These are phyloP conservation scores for Leccinum subgranulosum DNA, from an alignment of 768 basidiomycete genomes.

Conservation along the genomic window DNA sequence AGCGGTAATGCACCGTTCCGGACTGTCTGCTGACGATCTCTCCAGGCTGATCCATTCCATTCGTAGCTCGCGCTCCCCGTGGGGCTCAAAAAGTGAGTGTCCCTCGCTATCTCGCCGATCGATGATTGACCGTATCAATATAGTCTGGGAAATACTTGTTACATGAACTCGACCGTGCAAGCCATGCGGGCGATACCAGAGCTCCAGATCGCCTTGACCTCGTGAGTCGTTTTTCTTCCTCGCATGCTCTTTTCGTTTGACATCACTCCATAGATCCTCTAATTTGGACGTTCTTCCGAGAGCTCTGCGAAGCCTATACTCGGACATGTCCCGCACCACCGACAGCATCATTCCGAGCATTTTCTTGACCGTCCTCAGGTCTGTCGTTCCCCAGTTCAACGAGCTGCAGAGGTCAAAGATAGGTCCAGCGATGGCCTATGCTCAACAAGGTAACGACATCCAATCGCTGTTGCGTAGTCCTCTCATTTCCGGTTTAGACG, in stretches of 20 bases:
- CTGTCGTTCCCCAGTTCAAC: slow-evolving; percentile 87
- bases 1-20: slow-evolving; percentile 48
- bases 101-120: neutral
- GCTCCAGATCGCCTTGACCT: slow-evolving; percentile 66
- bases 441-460: slow-evolving; percentile 65
- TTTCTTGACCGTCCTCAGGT: slow-evolving; percentile 71
- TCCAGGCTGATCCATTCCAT: neutral
- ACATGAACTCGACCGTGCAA: slow-evolving; percentile 96
- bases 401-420: slow-evolving; percentile 55
- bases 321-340: slow-evolving; percentile 69
- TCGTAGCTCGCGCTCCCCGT: slow-evolving; percentile 73
- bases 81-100: slow-evolving; percentile 68
- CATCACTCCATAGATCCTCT: slow-evolving; percentile 25
- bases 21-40: neutral
- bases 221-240: slow-evolving; percentile 35
- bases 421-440: slow-evolving; percentile 48
- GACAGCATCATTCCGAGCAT: slow-evolving; percentile 66
- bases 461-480: neutral
- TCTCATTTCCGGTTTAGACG: slow-evolving; percentile 51
- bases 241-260: neutral
- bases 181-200: slow-evolving; percentile 92
- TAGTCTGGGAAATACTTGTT: slow-evolving; percentile 91
- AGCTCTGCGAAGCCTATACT: slow-evolving; percentile 68
- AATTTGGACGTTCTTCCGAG: slow-evolving; percentile 43
- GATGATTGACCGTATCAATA: neutral